Base-by-base conservation (phyloP, 2,329 filamentous ascomycete genomes). In the Fusarium sp. region DNA sequence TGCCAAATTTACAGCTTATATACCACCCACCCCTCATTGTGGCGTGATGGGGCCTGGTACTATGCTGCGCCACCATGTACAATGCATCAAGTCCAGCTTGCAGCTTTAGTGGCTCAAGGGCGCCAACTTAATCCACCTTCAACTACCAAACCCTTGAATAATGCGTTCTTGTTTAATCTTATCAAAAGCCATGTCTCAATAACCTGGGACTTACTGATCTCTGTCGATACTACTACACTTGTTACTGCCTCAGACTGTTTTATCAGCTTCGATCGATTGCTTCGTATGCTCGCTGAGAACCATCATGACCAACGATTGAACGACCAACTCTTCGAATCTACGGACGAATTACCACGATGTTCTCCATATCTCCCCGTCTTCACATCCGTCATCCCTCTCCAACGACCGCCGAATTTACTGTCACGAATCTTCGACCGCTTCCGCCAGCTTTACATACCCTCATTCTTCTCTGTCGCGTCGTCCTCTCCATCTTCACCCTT, bases 321-420 rank as follows among this genome's bases (percentile, higher is more conserved):
- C 22, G 18, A 51, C 8, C 32, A 30, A 32, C 29, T 32, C 32
- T 40, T n/a, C n/a, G 24, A 38, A 44, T 40, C 32, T 24, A 29
- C 25, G 16, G 5, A 13, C 8, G 25, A 40, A 30, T 43, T 34
- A 15, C 53, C 20, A 70, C 78, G 41, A 92, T 93, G 91, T 85
- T 92, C 70, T 87, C 86, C 44, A 87, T 85, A 22, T 75, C 83
- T 2, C 87, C 89, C 12, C 86, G 86, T 72, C 88, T 93, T 53
- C 85, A 84, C 73, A 86, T 87, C 65, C 86, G 89, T 70, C 87
- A 89, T 24, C 92, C 93, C 52, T 94, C 96, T 25, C 91, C 93
- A 48, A 97, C 94, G 5, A 97, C 96, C n/a, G 90, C 93, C 78
- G 92, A 93, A 72, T 98, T 95, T 85, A 97, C 92, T 30, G 93